Evolutionary conservation across 257 asterid species (phyloP).

Genomic region (Knoxia roxburghii): DNA sequence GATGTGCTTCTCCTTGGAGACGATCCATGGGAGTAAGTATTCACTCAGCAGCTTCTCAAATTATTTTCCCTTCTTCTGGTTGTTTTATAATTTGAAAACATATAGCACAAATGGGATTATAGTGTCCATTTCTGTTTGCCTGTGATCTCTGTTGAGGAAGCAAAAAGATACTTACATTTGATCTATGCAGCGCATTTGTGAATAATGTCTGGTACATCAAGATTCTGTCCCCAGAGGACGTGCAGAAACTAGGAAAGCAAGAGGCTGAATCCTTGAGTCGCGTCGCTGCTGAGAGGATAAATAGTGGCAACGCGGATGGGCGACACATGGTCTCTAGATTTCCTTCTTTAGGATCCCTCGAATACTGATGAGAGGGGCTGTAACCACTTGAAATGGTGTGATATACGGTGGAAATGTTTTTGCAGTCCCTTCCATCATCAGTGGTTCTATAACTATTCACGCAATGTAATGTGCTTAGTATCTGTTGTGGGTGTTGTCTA

Average conservation of each 20-base stretch:
- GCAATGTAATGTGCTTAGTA: constrained; percentile 8
- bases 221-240: constrained; percentile 90
- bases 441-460: neutral
- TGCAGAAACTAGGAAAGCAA: constrained; percentile 69
- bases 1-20: constrained; percentile 99
- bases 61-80: neutral
- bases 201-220: constrained; percentile 92
- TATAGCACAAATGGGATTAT: neutral
- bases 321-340: constrained; percentile 48
- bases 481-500: constrained; percentile 7
- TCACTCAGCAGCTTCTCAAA: neutral
- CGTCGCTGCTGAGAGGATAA: constrained; percentile 39
- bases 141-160: too few relatives aligned
- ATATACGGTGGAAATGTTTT: neutral
- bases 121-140: neutral
- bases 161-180: too few relatives aligned
- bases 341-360: constrained; percentile 66
- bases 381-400: neutral
- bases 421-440: neutral
- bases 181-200: constrained; percentile 64
- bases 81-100: neutral
- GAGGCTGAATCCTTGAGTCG: constrained; percentile 53
- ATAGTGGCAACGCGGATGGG: constrained; percentile 35
- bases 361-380: constrained; percentile 42
- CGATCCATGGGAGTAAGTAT: constrained; percentile 96